These are phyloP conservation scores for Aspergillus biplanus DNA, from an alignment of 495 filamentous ascomycete genomes.

Conservation along the genomic window DNA sequence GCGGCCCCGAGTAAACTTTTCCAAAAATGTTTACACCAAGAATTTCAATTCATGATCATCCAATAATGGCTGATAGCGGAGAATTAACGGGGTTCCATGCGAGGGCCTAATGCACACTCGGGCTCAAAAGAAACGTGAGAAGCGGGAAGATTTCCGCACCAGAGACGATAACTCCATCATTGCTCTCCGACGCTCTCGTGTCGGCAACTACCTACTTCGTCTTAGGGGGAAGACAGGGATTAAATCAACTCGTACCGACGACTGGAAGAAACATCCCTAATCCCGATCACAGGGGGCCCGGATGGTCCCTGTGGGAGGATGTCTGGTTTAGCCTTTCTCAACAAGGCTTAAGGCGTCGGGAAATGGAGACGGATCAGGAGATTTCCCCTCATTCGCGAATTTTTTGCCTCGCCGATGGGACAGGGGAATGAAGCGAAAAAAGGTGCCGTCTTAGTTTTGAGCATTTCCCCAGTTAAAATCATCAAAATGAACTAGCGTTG, in stretches of 20 bases:
- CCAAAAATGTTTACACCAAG: too few species aligned
- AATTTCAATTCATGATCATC: background rate
- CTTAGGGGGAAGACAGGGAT: background rate
- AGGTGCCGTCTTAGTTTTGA: too few species aligned
- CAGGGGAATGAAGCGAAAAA: too few species aligned
- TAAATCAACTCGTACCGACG: background rate
- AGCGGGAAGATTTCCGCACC: background rate
- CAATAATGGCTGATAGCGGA: slow-evolving; percentile 15
- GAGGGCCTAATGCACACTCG: too few species aligned
- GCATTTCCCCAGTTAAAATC: too few species aligned
- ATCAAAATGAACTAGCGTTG: background rate
- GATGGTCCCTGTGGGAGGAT: background rate
- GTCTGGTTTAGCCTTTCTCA: background rate
- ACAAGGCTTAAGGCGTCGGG: background rate
- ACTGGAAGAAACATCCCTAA: background rate
- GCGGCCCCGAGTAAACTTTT: background rate
- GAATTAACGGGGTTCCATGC: background rate
- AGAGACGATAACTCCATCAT: background rate
- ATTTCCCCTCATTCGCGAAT: background rate
- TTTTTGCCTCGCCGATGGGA: too few species aligned
- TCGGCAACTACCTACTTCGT: background rate
- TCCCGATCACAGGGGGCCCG: background rate
- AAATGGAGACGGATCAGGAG: background rate
- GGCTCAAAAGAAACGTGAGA: too few species aligned
- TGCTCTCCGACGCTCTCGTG: background rate